Base-by-base conservation (phyloP, 495 filamentous ascomycete species). In the Sporormia fimetaria region DNA sequence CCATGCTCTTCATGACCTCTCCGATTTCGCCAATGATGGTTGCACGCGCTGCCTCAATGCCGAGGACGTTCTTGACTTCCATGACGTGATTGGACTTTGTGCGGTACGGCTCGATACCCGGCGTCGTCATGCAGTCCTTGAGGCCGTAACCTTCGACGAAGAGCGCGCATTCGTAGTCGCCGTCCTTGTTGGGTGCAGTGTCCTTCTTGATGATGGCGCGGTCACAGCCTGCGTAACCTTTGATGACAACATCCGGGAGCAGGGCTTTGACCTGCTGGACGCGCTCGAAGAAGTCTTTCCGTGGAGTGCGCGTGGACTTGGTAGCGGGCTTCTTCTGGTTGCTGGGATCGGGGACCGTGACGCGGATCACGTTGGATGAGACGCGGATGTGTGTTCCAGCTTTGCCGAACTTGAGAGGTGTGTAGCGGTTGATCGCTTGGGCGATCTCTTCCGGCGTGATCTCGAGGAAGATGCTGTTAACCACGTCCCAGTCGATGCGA, bases 61-160 rank as follows among this genome's bases (percentile, higher is more conserved):
- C 90, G 15, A 98, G 76, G n/a, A 96, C 81, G n/a, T 86, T 76
- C 16, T 73, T 70, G 49, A 78, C 80, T 60, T 98, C 90, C 72
- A 95, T 83, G 48, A 98, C 76, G 52, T 80, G 83, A 65, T 98
- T 98, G 50, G 81, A 83, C 8, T 61, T 67, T 12, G 76, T 81
- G 52, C 67, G 63, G 6, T 71, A 75, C 40, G 84, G 85, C 25
- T 87, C 65, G 20, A 98, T 78, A 43, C 90, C 90, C 22, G 79
- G 75, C 1, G 90, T 98, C 20, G 73, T 94, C 78, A 98, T 92
- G 64, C 88, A 95, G 8, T 74, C 70, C 18, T 71, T 71, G 34
- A 98, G 65, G 3, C 90, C 90, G 63, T 96, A 96, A 12, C 90
- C 90, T 68, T 98, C 90, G 15, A 98, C 90, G 0, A 94, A 67